These are phyloP conservation scores for Cinnamomum micranthum DNA, from an alignment of 164 flowering plant genomes.

Conservation along the genomic window DNA sequence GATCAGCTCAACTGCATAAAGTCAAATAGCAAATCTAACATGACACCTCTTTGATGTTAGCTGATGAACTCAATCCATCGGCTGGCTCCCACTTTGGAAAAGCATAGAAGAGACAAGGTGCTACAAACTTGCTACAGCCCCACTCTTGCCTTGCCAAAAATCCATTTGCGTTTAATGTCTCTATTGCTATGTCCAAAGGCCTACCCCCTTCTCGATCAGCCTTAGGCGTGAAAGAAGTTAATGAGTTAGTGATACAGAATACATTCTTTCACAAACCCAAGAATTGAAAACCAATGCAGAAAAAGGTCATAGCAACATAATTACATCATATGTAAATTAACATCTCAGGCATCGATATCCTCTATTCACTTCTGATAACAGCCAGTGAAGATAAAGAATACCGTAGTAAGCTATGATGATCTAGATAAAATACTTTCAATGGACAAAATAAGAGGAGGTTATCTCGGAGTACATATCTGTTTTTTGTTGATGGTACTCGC, in stretches of 20 bases:
- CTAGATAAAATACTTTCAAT: neutral
- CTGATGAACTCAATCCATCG: constrained; percentile 32
- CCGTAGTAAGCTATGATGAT: neutral
- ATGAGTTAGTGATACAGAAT: constrained; percentile 12
- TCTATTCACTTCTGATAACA: neutral
- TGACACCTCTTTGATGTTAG: constrained; percentile 32
- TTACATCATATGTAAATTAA: neutral
- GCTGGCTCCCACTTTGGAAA: constrained; percentile 15
- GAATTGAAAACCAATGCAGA: neutral
- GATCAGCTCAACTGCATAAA: neutral
- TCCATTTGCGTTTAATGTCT: constrained; percentile 47
- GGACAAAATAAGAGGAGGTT: neutral
- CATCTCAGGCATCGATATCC: neutral
- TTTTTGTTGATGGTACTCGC: constrained; percentile 29
- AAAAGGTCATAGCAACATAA: neutral
- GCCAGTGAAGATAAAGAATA: neutral
- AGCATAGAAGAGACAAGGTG: constrained; percentile 62
- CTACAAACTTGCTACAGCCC: constrained; percentile 41
- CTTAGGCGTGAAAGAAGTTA: constrained; percentile 35
- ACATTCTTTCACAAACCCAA: constrained; percentile 2
- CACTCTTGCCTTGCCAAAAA: constrained; percentile 43
- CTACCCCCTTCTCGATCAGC: constrained; percentile 83
- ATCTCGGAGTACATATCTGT: constrained; percentile 35
- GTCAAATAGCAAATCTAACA: neutral
- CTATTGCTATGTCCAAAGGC: constrained; percentile 51